phyloP scores from a whole-genome alignment of 768 basidiomycete genomes.

The Tubosaeta sp. region DNA sequence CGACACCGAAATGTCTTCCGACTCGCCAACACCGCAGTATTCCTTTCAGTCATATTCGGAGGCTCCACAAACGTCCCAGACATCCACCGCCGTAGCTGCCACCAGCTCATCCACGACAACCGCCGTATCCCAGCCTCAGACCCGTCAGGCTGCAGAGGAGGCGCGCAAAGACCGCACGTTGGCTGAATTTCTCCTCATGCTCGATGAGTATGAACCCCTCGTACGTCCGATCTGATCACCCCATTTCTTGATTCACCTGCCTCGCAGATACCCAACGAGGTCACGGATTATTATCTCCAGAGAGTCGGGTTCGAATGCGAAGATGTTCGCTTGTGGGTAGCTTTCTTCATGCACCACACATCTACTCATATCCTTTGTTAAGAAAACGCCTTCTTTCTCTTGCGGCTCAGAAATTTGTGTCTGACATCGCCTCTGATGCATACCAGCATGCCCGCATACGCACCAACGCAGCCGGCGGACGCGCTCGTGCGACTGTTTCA shows the following conservation, averaged over 20 bases:
- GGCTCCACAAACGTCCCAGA: constrained; percentile 17
- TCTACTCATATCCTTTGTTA: constrained; percentile 7
- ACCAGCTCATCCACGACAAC: constrained; percentile 18
- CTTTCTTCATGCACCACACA: constrained; percentile 1
- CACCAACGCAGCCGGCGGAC: constrained; percentile 76
- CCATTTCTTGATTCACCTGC: not conserved
- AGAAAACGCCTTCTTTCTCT: constrained; percentile 94
- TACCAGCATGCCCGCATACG: constrained; percentile 97
- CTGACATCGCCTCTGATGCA: constrained; percentile 94
- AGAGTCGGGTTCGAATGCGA: constrained; percentile 94
- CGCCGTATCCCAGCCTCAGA: constrained; percentile 35
- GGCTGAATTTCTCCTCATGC: constrained; percentile 91
- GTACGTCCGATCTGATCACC: constrained; percentile 41
- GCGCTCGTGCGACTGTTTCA: constrained; percentile 51
- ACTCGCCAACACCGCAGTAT: constrained; percentile 30
- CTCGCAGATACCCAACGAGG: constrained; percentile 89
- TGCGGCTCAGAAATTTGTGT: constrained; percentile 96
- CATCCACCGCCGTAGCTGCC: constrained; percentile 11
- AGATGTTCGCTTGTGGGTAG: constrained; percentile 80
- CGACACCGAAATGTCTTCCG: constrained; percentile 33
- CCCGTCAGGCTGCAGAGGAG: constrained; percentile 72
- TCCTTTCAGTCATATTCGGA: constrained; percentile 18
- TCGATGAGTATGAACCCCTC: constrained; percentile 95
- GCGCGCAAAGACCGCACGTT: constrained; percentile 86
- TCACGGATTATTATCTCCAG: constrained; percentile 96